A percentile compares a stretch with the other conserved stretches of the same genome.
Evolutionary conservation across 495 filamentous ascomycete genomes (phyloP).

Genomic region (Articulospora tetracladia): DNA sequence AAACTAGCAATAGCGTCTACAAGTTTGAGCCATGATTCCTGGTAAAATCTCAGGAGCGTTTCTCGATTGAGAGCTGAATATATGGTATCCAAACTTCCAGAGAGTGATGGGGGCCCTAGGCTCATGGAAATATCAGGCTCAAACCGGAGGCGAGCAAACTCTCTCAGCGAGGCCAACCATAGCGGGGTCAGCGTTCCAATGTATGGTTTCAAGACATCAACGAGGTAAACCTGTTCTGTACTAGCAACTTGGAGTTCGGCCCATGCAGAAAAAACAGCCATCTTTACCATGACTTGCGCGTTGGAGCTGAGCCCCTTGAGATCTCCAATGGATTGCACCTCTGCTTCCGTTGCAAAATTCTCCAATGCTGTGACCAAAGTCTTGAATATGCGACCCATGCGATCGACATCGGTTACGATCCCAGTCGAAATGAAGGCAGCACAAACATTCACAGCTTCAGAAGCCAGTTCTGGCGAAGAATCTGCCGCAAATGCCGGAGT

Average conservation of each 20-base stretch:
- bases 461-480: constrained; percentile 91
- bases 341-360: constrained; percentile 80
- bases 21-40: constrained; percentile 94
- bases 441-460: constrained; percentile 96
- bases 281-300: constrained; percentile 96
- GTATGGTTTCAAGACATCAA: constrained; percentile 85
- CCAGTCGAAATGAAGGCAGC: constrained; percentile 94
- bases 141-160: constrained; percentile 90
- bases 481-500: constrained; percentile 95
- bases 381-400: constrained; percentile 96
- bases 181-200: constrained; percentile 83
- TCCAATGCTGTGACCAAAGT: constrained; percentile 88
- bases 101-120: constrained; percentile 66
- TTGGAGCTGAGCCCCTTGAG: constrained; percentile 92
- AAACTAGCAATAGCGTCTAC: constrained; percentile 97
- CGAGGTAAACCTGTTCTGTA: constrained; percentile 84
- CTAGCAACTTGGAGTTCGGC: constrained; percentile 97
- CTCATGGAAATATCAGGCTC: constrained; percentile 95
- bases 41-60: constrained; percentile 92
- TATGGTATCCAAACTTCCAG: constrained; percentile 80
- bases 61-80: constrained; percentile 94
- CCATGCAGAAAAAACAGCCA: constrained; percentile 97
- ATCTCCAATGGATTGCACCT: constrained; percentile 88
- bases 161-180: constrained; percentile 89
- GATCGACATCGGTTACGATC: constrained; percentile 94